Conservation (phyloP, 192 early-diverging fungal species). For the Spizellomyces sp. region DNA sequence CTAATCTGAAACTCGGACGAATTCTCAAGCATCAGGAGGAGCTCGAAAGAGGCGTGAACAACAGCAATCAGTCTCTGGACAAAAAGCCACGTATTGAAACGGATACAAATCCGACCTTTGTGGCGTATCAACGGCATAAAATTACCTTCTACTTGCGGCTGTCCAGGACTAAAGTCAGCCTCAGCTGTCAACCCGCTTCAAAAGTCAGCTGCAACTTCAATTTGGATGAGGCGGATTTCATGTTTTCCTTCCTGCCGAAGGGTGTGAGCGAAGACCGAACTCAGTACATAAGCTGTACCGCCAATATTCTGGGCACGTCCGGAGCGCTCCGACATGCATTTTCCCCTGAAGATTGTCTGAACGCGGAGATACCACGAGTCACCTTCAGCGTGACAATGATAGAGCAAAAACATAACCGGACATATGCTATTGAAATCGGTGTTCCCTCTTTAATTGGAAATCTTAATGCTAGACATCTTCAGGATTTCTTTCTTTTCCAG, state of each 20-base stretch:
- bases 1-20: slow-evolving; percentile 59
- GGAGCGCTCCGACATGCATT: slow-evolving; percentile 70
- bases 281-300: slow-evolving; percentile 56
- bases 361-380: slow-evolving; percentile 61
- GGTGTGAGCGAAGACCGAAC: background rate
- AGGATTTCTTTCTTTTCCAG: slow-evolving; percentile 72
- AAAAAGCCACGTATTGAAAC: background rate
- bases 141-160: slow-evolving; percentile 61
- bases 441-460: slow-evolving; percentile 53
- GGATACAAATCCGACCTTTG: background rate
- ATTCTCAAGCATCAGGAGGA: slow-evolving; percentile 34
- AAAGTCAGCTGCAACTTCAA: slow-evolving; percentile 71
- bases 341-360: slow-evolving; percentile 75
- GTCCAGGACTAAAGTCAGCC: slow-evolving; percentile 66
- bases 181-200: slow-evolving; percentile 73
- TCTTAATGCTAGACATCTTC: slow-evolving; percentile 71
- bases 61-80: background rate
- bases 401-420: slow-evolving; percentile 44
- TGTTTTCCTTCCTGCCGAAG: slow-evolving; percentile 48
- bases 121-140: slow-evolving; percentile 43
- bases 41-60: background rate
- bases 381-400: slow-evolving; percentile 62
- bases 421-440: slow-evolving; percentile 58
- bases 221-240: slow-evolving; percentile 71
- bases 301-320: slow-evolving; percentile 58